Percentiles rank a stretch among this genome's conserved stretches.
phyloP scores from a whole-genome alignment of 2,329 filamentous ascomycete species.

The Pseudogymnoascus destructans region DNA sequence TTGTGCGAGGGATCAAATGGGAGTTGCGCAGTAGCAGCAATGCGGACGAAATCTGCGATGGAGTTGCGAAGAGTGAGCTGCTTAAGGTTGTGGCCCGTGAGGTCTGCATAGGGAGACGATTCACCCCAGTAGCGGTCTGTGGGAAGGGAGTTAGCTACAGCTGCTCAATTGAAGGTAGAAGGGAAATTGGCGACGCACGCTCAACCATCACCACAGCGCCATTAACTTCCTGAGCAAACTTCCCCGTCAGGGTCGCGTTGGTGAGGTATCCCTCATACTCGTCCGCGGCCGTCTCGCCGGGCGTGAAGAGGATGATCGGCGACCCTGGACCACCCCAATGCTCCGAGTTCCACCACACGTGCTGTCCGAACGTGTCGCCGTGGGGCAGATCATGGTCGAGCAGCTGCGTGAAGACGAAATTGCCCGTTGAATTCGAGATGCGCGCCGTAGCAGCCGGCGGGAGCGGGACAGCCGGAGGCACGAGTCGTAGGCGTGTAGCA shows the following conservation, averaged over 20 bases:
- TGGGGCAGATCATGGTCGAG: slow-evolving; percentile 44
- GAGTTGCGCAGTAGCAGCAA: slow-evolving; percentile 39
- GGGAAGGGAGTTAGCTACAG: slow-evolving; percentile 2
- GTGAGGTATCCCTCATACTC: slow-evolving; percentile 37
- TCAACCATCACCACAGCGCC: slow-evolving; percentile 43
- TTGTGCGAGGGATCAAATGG: slow-evolving; percentile 37
- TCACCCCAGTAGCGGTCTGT: slow-evolving; percentile 44
- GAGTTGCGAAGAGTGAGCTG: slow-evolving; percentile 41
- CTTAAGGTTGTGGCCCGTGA: slow-evolving; percentile 40
- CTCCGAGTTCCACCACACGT: slow-evolving; percentile 39
- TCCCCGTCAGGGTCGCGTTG: slow-evolving; percentile 36
- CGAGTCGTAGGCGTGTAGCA: neutral
- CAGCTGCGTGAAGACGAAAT: slow-evolving; percentile 35
- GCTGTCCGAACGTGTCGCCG: slow-evolving; percentile 42
- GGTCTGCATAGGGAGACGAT: slow-evolving; percentile 37
- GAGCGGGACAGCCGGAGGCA: neutral
- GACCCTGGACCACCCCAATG: slow-evolving; percentile 41
- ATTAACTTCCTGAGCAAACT: slow-evolving; percentile 38
- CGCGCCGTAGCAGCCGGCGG: neutral
- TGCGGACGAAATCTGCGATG: slow-evolving; percentile 39
- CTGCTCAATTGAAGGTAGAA: neutral
- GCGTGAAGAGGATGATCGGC: slow-evolving; percentile 39
- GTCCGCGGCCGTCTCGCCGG: slow-evolving; percentile 37
- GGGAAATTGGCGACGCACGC: slow-evolving; percentile 27
- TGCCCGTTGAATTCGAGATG: neutral